These are phyloP conservation scores for Daphne laureola DNA, from an alignment of 441 rosid genomes.

Conservation along the genomic window DNA sequence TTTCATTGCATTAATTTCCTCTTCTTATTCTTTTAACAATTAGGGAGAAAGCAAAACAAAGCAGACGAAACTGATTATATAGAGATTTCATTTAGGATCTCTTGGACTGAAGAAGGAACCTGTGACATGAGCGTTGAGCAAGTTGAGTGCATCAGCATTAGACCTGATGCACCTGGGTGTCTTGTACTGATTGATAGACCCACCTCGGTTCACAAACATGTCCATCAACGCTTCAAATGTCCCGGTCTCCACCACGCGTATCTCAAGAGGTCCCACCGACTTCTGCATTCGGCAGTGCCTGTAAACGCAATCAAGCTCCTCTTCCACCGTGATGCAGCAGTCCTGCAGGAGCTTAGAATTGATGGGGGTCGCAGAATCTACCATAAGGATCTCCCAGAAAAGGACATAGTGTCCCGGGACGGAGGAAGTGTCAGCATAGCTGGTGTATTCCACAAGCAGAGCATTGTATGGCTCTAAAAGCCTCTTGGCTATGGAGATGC, in stretches of 20 bases:
- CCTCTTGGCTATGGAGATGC: conserved; percentile 58
- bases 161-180: conserved; percentile 79
- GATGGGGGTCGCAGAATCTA: conserved; percentile 14
- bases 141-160: conserved; percentile 37
- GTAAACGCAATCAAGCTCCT: conserved; percentile 68
- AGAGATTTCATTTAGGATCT: conserved; percentile 73
- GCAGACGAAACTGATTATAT: conserved; percentile 1
- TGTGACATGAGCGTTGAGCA: conserved; percentile 57
- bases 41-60: neutral
- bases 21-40: too few species aligned
- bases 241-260: conserved; percentile 60
- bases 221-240: conserved; percentile 79
- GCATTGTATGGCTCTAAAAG: conserved; percentile 49
- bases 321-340: conserved; percentile 73
- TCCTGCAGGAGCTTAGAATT: conserved; percentile 41
- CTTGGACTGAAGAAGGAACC: conserved; percentile 73
- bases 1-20: too few species aligned
- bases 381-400: conserved; percentile 64
- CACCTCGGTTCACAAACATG: conserved; percentile 65
- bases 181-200: conserved; percentile 84
- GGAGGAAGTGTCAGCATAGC: conserved; percentile 69
- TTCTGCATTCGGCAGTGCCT: conserved; percentile 64
- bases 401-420: conserved; percentile 86
- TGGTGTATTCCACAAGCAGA: conserved; percentile 76
- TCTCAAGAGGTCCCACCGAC: conserved; percentile 73